A percentile compares a stretch with the other conserved stretches of the same genome.
These are phyloP conservation scores for Nakazawaea ernobii DNA, from an alignment of 805 yeast genomes.

Conservation along the genomic window DNA sequence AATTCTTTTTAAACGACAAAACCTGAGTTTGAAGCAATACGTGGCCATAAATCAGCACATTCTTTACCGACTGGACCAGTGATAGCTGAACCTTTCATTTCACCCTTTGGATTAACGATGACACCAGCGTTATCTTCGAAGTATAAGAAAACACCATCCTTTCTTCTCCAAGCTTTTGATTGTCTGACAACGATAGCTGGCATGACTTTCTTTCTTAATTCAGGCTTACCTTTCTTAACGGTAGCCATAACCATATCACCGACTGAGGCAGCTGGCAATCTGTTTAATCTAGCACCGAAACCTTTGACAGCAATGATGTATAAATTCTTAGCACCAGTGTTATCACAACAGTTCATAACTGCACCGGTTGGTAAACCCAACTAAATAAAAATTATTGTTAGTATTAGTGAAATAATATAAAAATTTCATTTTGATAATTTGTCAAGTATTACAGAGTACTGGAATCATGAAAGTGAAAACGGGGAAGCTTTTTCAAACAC, in stretches of 20 bases:
- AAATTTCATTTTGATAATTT: neutral
- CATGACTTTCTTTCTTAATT: slow-evolving; percentile 99
- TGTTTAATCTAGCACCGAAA: slow-evolving; percentile 98
- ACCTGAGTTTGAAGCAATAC: slow-evolving; percentile 99
- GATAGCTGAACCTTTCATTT: slow-evolving; percentile 99
- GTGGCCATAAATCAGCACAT: slow-evolving; percentile 99
- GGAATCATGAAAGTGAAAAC: no score
- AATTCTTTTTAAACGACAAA: slow-evolving; percentile 81
- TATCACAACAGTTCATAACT: slow-evolving; percentile 99
- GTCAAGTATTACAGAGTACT: neutral
- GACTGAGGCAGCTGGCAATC: slow-evolving; percentile 99
- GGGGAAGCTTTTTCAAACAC: no score
- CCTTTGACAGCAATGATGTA: slow-evolving; percentile 99
- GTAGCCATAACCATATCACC: slow-evolving; percentile 99
- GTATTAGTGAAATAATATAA: neutral
- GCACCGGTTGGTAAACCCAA: slow-evolving; percentile 99
- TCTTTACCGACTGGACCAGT: slow-evolving; percentile 99
- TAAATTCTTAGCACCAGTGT: slow-evolving; percentile 99
- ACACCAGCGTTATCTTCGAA: slow-evolving; percentile 99
- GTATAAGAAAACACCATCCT: slow-evolving; percentile 99
- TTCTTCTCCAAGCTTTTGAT: slow-evolving; percentile 99
- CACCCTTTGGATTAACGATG: slow-evolving; percentile 99
- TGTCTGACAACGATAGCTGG: slow-evolving; percentile 99
- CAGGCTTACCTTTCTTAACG: slow-evolving; percentile 99
- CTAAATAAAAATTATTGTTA: slow-evolving; percentile 31